phyloP scores from a whole-genome alignment of 176 grass and related monocot genomes.

The Ensete glaucum region DNA sequence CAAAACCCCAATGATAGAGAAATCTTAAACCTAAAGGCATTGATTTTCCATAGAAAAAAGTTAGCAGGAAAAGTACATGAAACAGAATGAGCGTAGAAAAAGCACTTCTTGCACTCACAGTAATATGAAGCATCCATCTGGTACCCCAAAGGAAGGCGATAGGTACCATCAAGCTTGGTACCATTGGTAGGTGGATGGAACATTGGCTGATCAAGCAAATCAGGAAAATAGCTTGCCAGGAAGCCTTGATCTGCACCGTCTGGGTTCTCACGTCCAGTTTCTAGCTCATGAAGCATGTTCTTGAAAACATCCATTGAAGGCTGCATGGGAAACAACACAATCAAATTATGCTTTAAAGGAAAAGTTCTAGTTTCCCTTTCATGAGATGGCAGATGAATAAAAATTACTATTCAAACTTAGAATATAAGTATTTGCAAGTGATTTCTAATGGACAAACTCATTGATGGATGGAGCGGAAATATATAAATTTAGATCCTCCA shows the following conservation, averaged over 20 bases:
- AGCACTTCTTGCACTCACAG: conserved; percentile 38
- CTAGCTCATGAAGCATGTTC: conserved; percentile 81
- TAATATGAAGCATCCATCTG: conserved; percentile 99
- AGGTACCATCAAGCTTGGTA: conserved; percentile 77
- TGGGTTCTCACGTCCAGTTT: conserved; percentile 59
- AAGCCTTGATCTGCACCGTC: conserved; percentile 97
- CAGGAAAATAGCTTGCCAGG: conserved; percentile 72
- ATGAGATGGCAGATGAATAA: neutral
- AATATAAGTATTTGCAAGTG: neutral
- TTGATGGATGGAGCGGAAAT: neutral
- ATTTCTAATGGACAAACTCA: neutral
- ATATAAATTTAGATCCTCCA: no score
- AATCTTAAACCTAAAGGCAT: neutral
- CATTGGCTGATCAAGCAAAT: conserved; percentile 83
- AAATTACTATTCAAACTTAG: neutral
- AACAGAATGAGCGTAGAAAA: neutral
- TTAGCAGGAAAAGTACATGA: neutral
- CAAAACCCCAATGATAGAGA: neutral
- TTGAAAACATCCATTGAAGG: conserved; percentile 93
- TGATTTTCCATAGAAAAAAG: neutral
- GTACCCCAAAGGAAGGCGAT: conserved; percentile 92
- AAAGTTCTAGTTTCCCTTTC: neutral
- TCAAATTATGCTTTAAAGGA: neutral
- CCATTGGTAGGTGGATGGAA: conserved; percentile 75
- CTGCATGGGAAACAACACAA: conserved; percentile 28